Evolutionary conservation across 345 rosid species (phyloP).

Genomic region (Gossypium anomalum): DNA sequence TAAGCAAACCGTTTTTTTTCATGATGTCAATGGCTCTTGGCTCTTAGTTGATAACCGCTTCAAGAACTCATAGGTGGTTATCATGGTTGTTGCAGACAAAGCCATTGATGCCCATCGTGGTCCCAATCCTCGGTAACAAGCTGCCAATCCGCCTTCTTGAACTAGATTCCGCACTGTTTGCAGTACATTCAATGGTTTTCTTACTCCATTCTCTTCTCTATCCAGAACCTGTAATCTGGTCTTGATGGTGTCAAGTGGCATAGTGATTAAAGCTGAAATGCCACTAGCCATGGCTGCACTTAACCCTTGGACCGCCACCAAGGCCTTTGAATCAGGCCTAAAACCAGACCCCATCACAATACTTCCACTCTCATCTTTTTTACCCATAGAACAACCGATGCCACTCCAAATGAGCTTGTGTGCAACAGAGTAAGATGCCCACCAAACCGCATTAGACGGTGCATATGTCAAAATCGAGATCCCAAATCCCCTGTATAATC

Average conservation of each 20-base stretch:
- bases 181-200: constrained; percentile 51
- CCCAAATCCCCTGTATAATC: constrained; percentile 92
- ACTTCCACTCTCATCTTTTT: constrained; percentile 23
- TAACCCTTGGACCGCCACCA: constrained; percentile 56
- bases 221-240: constrained; percentile 81
- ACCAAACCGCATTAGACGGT: constrained; percentile 93
- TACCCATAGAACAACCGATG: constrained; percentile 28
- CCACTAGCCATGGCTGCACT: constrained; percentile 88
- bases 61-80: constrained; percentile 83
- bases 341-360: constrained; percentile 15
- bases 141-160: constrained; percentile 73
- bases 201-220: constrained; percentile 55
- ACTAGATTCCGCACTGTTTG: constrained; percentile 54
- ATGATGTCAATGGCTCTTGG: constrained; percentile 21
- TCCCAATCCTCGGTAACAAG: constrained; percentile 87
- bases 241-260: constrained; percentile 91
- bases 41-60: constrained; percentile 72
- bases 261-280: constrained; percentile 63
- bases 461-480: constrained; percentile 93
- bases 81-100: constrained; percentile 81
- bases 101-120: constrained; percentile 96
- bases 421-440: constrained; percentile 91
- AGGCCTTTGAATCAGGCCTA: constrained; percentile 39
- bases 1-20: constrained; percentile 13
- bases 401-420: constrained; percentile 59